Evolutionary conservation across 495 filamentous ascomycete species (phyloP).

Genomic region (Articulospora tetracladia): DNA sequence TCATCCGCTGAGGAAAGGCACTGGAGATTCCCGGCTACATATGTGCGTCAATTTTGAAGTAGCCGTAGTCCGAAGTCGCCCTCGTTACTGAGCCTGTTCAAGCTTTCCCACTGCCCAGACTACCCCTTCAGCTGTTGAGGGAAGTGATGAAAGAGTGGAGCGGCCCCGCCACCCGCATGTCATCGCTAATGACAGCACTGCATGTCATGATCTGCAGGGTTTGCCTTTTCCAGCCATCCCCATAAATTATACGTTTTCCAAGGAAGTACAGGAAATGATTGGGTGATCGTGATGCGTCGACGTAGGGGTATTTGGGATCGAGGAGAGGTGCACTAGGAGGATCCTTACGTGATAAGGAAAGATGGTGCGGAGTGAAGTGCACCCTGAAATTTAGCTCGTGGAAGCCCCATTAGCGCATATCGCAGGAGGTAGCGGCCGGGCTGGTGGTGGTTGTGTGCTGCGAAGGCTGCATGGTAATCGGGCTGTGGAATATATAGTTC

Average conservation of each 20-base stretch:
- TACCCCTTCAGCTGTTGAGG: too few species aligned
- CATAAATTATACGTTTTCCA: not conserved
- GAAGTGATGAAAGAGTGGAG: not conserved
- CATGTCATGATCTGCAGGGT: constrained; percentile 17
- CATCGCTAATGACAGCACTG: constrained; percentile 4
- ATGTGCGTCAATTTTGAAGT: too few species aligned
- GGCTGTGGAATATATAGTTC: not conserved
- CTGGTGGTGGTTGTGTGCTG: not conserved
- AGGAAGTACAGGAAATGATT: not conserved
- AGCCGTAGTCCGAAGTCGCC: too few species aligned
- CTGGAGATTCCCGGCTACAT: too few species aligned
- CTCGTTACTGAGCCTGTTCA: too few species aligned
- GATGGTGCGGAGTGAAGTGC: not conserved
- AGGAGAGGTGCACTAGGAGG: not conserved
- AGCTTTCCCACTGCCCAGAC: not conserved
- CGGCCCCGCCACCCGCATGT: not conserved
- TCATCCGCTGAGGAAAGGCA: too few species aligned
- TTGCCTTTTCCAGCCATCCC: not conserved
- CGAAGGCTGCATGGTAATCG: not conserved
- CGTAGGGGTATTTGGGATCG: not conserved
- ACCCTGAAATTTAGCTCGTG: not conserved
- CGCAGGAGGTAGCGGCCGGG: not conserved
- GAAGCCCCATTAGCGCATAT: not conserved
- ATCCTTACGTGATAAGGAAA: not conserved
- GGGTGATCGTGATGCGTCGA: not conserved